phyloP scores from a whole-genome alignment of 2,329 filamentous ascomycete genomes.

The Achaetomium macrosporum region DNA sequence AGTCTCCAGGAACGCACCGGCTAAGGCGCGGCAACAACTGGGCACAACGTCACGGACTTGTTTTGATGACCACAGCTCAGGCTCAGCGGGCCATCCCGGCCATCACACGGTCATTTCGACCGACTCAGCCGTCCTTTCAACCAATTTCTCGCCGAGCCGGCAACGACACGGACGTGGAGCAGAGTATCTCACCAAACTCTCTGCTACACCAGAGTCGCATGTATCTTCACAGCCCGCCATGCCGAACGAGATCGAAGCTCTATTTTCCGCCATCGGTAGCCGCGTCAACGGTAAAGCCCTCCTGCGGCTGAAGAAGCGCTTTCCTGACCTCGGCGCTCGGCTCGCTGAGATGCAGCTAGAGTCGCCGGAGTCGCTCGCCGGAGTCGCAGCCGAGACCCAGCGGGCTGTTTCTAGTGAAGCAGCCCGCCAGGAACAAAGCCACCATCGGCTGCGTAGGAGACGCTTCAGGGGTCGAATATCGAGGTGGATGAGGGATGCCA shows the following conservation, averaged over 20 bases:
- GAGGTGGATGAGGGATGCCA: slow-evolving; percentile 18
- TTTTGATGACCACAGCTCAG: background rate
- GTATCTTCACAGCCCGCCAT: background rate
- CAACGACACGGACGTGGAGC: background rate
- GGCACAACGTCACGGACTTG: background rate
- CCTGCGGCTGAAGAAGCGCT: slow-evolving; percentile 22
- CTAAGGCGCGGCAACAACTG: slow-evolving; percentile 1
- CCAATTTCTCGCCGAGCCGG: no score
- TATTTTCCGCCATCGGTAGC: slow-evolving; percentile 16
- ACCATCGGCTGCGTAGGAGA: background rate
- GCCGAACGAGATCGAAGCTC: slow-evolving; percentile 16
- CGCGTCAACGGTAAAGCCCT: slow-evolving; percentile 13
- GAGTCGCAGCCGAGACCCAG: background rate
- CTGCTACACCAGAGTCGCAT: no score
- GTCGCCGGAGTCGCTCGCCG: background rate
- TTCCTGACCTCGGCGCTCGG: slow-evolving; percentile 24
- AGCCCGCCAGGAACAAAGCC: background rate
- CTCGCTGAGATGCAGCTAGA: slow-evolving; percentile 21
- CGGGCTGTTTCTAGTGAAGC: background rate
- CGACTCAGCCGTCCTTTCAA: no score
- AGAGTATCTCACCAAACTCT: no score
- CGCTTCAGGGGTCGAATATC: slow-evolving; percentile 17
- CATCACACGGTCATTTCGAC: no score
- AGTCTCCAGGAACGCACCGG: slow-evolving; percentile 19
- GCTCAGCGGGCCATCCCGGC: no score